Evolutionary conservation across 1,284 basidiomycete genomes (phyloP), one percentile per base, ranked within the genome.

Genomic region (Cutaneotrichosporon sp.): DNA sequence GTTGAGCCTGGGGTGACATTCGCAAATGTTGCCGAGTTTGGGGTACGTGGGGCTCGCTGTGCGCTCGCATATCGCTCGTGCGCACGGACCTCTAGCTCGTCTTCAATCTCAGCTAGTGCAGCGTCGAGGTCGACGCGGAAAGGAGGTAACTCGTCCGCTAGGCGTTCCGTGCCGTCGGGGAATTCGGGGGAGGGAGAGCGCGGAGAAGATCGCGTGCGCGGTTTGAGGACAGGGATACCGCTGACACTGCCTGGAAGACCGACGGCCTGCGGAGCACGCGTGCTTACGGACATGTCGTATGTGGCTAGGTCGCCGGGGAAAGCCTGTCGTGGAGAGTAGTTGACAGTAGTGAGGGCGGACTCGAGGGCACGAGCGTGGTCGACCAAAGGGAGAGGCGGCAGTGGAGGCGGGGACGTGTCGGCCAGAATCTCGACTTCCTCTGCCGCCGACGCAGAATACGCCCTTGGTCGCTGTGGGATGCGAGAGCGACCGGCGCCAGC

Each of bases 41-140:
- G 58, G 4, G 51, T 53, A 4, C 51, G 26, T 9, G 51, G 51
- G 13, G 63, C 63, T 4, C 63, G 63, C 31, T 52, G 59, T 3
- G 66, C 63, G 11, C 47, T 46, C 5, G 61, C 62, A 36, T 65
- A 68, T 42, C 64, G 38, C 50, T 63, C 62, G 22, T 61, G 60
- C 1, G 66, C 66, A 32, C 66, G 64, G 11, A 56, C 57, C 46
- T 68, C 66, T n/a, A 68, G 60, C 49, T 68, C 66, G 32, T 68
- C 66, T 34, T 68, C 66, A 16, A 68, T 65, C 36, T 68, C 66
- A 4, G 66, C 66, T 8, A 68, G 60, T 10, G 66, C 64, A 0
- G 66, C 64, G 36, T 68, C 66, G 34, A 68, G 64, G 49, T 68
- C 66, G 26, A 68, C 66, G 18, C 66, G 66, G 36, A 68, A 68